Evolutionary conservation across 2,329 filamentous ascomycete species (phyloP).

Genomic region (Fusarium hostae): DNA sequence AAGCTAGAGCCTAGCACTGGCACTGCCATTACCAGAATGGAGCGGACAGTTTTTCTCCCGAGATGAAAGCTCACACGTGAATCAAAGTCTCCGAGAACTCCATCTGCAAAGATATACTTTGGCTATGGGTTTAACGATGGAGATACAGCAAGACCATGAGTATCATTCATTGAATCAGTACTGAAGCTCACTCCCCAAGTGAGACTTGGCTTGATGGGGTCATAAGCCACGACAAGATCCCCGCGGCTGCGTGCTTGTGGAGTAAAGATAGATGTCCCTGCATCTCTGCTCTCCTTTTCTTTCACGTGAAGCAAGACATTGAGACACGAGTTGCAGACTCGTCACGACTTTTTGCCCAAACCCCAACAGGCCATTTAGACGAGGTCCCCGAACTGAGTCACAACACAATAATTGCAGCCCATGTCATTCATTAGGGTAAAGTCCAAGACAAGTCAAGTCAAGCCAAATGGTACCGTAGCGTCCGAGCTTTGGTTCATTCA

Average conservation of each 20-base stretch:
- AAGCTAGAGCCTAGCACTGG: background rate
- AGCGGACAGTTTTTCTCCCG: constrained; percentile 18
- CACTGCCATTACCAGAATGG: constrained; percentile 31
- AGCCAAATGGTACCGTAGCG: background rate
- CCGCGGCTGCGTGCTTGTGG: constrained; percentile 18
- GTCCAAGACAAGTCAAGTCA: background rate
- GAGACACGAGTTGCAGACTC: background rate
- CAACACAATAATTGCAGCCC: background rate
- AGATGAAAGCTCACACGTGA: background rate
- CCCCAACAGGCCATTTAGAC: constrained; percentile 5
- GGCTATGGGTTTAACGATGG: background rate
- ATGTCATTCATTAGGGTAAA: background rate
- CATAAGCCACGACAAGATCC: constrained; percentile 18
- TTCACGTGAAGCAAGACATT: constrained; percentile 28
- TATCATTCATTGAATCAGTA: background rate
- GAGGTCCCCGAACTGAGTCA: constrained; percentile 2
- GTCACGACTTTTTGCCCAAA: background rate
- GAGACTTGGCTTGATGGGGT: background rate
- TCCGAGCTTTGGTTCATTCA: constrained; percentile 15
- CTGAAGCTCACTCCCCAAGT: background rate
- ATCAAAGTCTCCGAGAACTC: constrained; percentile 10
- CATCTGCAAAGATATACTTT: constrained; percentile 1
- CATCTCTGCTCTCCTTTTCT: constrained; percentile 15
- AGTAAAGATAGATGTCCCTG: constrained; percentile 8
- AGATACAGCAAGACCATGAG: background rate